Conservation (phyloP, 1,284 basidiomycete genomes). For the Melanopsichium pennsylvanicum region DNA sequence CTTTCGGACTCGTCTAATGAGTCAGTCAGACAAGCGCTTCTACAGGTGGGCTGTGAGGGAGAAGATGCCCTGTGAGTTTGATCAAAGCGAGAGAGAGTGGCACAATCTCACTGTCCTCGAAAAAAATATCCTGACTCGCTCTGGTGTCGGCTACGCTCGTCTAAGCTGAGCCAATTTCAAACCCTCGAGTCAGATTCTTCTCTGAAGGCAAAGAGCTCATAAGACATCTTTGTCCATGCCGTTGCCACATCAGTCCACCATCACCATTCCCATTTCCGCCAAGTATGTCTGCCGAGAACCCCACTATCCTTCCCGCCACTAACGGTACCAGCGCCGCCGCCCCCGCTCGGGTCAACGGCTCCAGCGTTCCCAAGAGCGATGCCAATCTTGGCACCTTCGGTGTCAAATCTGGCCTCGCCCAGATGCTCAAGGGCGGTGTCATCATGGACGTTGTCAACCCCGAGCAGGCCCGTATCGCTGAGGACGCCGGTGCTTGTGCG, state of each 20-base stretch:
- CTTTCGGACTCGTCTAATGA: no score
- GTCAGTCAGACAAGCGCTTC: no score
- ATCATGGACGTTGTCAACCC: slow-evolving; percentile 73
- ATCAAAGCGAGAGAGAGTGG: slow-evolving; percentile 68
- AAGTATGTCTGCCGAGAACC: slow-evolving; percentile 64
- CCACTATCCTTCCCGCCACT: slow-evolving; percentile 61
- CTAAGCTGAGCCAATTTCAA: slow-evolving; percentile 5
- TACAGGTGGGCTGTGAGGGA: no score
- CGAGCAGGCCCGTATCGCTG: slow-evolving; percentile 91
- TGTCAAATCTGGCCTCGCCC: slow-evolving; percentile 76
- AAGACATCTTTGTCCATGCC: slow-evolving; percentile 2
- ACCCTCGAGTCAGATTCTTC: background rate
- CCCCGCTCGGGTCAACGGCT: slow-evolving; percentile 66
- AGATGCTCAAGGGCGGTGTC: slow-evolving; percentile 68
- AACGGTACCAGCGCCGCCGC: slow-evolving; percentile 57
- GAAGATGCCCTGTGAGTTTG: no score
- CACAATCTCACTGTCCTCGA: slow-evolving; percentile 27
- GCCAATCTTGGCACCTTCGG: slow-evolving; percentile 81
- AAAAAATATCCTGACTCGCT: slow-evolving; percentile 5
- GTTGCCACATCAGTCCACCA: background rate
- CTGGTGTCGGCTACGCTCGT: slow-evolving; percentile 7
- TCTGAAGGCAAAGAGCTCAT: background rate
- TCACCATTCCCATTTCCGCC: slow-evolving; percentile 1
- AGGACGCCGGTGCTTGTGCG: slow-evolving; percentile 95
- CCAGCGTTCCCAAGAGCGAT: slow-evolving; percentile 72